Percentiles rank a stretch among this genome's conserved stretches.
Conservation (phyloP, 805 yeast genomes). For the Wickerhamia fluorescens region DNA sequence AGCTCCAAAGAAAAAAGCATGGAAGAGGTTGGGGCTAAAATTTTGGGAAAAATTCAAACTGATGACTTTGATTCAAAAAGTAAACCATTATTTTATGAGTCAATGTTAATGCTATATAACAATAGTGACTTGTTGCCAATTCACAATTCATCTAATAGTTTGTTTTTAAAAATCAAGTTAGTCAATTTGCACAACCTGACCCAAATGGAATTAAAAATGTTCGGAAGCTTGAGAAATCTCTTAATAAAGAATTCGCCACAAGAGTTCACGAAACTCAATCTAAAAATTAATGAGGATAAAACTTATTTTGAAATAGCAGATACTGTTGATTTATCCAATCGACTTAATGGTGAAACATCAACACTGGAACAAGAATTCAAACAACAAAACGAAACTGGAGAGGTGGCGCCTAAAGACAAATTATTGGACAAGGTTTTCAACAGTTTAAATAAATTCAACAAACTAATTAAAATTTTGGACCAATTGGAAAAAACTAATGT, state of each 20-base stretch:
- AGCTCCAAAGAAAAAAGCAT: too few relatives aligned
- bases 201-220: constrained; percentile 18
- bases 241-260: constrained; percentile 13
- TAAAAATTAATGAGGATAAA: constrained; percentile 14
- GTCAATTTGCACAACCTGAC: constrained; percentile 8
- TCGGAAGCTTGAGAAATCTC: constrained; percentile 21
- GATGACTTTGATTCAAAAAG: constrained; percentile 6
- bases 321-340: constrained; percentile 18
- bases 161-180: constrained; percentile 25
- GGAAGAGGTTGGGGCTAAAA: neutral
- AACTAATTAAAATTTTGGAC: constrained; percentile 25
- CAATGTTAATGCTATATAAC: constrained; percentile 17
- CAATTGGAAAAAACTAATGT: constrained; percentile 24
- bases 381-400: too few relatives aligned
- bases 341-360: constrained; percentile 12
- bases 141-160: constrained; percentile 23
- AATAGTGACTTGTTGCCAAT: constrained; percentile 25
- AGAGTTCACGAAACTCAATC: constrained; percentile 14
- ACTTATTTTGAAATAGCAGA: constrained; percentile 24
- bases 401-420: too few relatives aligned
- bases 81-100: constrained; percentile 14
- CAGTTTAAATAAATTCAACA: constrained; percentile 23
- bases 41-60: constrained; percentile 13
- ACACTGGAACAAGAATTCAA: neutral
- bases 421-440: constrained; percentile 22